Percentiles rank a stretch among this genome's conserved stretches.
These are phyloP conservation scores for Suillus subalutaceus DNA, from an alignment of 768 basidiomycete genomes.

Conservation along the genomic window DNA sequence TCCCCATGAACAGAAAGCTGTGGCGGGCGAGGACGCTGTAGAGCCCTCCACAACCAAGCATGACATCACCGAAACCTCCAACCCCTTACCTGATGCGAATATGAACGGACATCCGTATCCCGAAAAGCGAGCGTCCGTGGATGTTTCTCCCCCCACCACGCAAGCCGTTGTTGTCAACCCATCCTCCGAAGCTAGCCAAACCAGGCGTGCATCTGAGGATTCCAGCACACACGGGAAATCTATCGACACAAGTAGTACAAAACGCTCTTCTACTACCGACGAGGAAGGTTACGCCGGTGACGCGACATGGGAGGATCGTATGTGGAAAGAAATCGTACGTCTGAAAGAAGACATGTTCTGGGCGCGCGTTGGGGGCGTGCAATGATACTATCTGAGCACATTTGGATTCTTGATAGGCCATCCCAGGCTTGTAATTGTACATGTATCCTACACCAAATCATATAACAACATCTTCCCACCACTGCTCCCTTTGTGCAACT, in stretches of 20 bases:
- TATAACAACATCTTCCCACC: too few species aligned
- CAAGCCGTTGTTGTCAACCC: not conserved
- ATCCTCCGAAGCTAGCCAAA: not conserved
- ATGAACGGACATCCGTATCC: not conserved
- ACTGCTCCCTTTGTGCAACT: too few species aligned
- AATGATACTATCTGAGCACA: too few species aligned
- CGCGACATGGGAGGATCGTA: conserved; percentile 81
- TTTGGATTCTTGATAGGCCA: too few species aligned
- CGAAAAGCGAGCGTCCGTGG: not conserved
- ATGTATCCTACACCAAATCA: too few species aligned
- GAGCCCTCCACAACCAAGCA: not conserved
- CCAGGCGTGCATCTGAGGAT: conserved; percentile 8
- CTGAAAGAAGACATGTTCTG: conserved; percentile 87
- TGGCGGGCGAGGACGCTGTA: not conserved
- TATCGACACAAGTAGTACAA: conserved; percentile 26
- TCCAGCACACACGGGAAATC: conserved; percentile 16
- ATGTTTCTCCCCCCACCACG: not conserved
- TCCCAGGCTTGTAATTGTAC: too few species aligned
- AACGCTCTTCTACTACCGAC: conserved; percentile 27
- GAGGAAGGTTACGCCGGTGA: conserved; percentile 59
- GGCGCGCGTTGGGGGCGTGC: conserved; percentile 69
- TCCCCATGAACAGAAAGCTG: not conserved
- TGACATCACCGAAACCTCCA: not conserved
- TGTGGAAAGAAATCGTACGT: conserved; percentile 77
- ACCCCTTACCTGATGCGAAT: not conserved